These are phyloP conservation scores for Corymbia calophylla DNA, from an alignment of 441 rosid genomes.

Conservation along the genomic window DNA sequence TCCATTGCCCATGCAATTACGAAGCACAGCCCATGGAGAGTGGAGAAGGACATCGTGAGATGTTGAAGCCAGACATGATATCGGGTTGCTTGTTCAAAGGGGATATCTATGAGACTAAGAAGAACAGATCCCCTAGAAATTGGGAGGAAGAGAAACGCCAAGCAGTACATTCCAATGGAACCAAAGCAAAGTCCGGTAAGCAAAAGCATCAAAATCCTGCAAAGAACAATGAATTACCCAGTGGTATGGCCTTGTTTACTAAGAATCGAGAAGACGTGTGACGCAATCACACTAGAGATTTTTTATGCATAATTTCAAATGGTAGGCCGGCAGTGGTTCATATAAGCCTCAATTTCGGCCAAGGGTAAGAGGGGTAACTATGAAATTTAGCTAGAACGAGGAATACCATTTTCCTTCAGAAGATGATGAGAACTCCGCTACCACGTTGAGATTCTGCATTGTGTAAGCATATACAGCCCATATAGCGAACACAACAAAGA, in stretches of 20 bases:
- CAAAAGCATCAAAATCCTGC: slow-evolving; percentile 49
- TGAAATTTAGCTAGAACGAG: neutral
- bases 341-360: too few species aligned
- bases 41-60: slow-evolving; percentile 51
- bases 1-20: slow-evolving; percentile 34
- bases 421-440: slow-evolving; percentile 2
- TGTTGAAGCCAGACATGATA: slow-evolving; percentile 75
- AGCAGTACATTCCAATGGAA: slow-evolving; percentile 62
- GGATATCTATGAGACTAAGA: slow-evolving; percentile 57
- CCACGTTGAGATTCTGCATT: neutral
- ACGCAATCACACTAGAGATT: neutral
- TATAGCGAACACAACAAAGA: neutral
- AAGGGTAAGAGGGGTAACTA: neutral
- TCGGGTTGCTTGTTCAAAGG: slow-evolving; percentile 59
- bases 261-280: neutral
- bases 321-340: neutral
- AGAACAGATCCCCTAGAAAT: slow-evolving; percentile 60
- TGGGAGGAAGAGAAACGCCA: slow-evolving; percentile 59
- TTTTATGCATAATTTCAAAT: neutral
- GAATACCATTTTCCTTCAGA: slow-evolving; percentile 30
- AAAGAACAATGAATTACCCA: neutral
- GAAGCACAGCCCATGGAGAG: slow-evolving; percentile 52
- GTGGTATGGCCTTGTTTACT: neutral
- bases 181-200: slow-evolving; percentile 66
- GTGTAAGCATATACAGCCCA: slow-evolving; percentile 6